Evolutionary conservation across 331 rosid genomes (phyloP).

Genomic region (Telfairia occidentalis): DNA sequence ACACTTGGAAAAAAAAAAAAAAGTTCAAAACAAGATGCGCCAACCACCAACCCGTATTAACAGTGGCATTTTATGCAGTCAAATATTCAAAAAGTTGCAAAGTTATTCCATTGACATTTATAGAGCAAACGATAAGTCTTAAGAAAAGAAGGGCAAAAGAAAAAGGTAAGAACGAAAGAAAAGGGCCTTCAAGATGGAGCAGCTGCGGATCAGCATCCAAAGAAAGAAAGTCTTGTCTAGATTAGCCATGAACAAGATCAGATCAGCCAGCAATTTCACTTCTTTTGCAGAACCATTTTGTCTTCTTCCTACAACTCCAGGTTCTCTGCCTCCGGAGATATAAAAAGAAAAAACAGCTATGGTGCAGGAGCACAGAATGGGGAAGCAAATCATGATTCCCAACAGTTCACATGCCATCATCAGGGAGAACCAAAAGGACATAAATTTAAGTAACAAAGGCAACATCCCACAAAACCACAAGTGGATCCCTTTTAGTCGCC

Average conservation of each 20-base stretch:
- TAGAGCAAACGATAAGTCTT: neutral
- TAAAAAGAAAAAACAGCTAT: conserved; percentile 38
- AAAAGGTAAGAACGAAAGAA: neutral
- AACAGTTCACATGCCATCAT: conserved; percentile 28
- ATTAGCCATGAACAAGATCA: neutral
- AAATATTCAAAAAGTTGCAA: conserved; percentile 17
- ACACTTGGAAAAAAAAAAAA: neutral
- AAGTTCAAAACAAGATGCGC: neutral
- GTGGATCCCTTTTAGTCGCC: conserved; percentile 21
- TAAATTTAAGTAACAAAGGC: neutral
- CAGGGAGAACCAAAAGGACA: conserved; percentile 2
- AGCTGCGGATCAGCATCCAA: conserved; percentile 2
- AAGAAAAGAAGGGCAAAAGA: neutral
- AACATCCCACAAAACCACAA: conserved; percentile 18
- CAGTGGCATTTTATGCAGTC: conserved; percentile 21
- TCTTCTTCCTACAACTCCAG: conserved; percentile 10
- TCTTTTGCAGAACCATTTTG: conserved; percentile 10
- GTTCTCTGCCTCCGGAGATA: conserved; percentile 43
- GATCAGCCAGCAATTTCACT: conserved; percentile 13
- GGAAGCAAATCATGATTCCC: conserved; percentile 37
- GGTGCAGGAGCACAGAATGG: conserved; percentile 35
- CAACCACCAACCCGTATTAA: neutral
- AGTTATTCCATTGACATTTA: conserved; percentile 11
- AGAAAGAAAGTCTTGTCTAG: conserved; percentile 13
- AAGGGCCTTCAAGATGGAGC: neutral